Base-by-base conservation (phyloP, 495 filamentous ascomycete species). In the Opeltia flavorubescens region DNA sequence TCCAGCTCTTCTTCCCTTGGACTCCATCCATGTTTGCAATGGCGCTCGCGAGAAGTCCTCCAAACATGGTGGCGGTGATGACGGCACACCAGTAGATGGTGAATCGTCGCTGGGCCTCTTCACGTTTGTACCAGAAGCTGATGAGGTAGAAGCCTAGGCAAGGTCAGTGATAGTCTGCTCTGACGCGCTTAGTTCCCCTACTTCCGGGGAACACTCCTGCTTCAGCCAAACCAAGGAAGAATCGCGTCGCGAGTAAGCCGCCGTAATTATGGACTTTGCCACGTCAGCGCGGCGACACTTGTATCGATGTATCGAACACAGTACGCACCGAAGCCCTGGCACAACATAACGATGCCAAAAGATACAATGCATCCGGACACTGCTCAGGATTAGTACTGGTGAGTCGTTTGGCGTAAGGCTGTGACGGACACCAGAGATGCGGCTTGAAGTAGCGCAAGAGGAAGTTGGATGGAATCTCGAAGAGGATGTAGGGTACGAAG, bases 361-460 rank as follows among this genome's bases (percentile, higher is more conserved):
- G 52, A 35, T 7, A 62, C 26, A 23, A 63, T 63, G 33, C 52
- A 58, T 4, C 43, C 25, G 18, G 58, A 55, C 5, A 61, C 55
- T 59, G 29, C 12, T 21, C 17, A 11, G n/a, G n/a, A n/a, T n/a
- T n/a, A n/a, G n/a, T n/a, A n/a, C n/a, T n/a, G n/a, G n/a, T n/a
- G n/a, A n/a, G n/a, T n/a, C n/a, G n/a, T n/a, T n/a, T n/a, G n/a
- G n/a, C n/a, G n/a, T n/a, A n/a, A n/a, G n/a, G n/a, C n/a, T n/a
- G n/a, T n/a, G n/a, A 34, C 46, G 6, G 61, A 76, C 74, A 66
- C 86, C 87, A 94, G 36, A 87, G 63, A 49, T 80, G 77, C 2
- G 89, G 88, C 45, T 74, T 80, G 48, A 94, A 68, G 45, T 74
- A 75, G 62, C 89, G 91, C 21, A 63, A 43, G 0, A 61, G 24